Conservation (phyloP, 208 protist species). For the Willaertia magna region DNA sequence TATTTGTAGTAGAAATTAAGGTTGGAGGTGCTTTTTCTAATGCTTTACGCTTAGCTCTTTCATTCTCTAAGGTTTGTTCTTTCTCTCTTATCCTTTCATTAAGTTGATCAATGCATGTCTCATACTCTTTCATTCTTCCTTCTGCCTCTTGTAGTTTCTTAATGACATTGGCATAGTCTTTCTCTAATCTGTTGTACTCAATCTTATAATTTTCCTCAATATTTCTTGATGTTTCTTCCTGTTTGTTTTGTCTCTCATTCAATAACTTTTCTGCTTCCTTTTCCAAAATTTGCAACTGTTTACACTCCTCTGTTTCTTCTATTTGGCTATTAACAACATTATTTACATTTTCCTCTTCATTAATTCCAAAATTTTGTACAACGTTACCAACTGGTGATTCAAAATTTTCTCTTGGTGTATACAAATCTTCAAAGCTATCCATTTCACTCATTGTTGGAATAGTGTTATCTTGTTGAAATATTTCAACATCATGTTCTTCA, state of each 20-base stretch:
- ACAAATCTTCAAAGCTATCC: too few relatives aligned
- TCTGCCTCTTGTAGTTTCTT: background rate
- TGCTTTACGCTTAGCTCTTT: background rate
- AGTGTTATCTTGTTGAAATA: too few relatives aligned
- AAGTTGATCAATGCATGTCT: background rate
- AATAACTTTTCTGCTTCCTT: background rate
- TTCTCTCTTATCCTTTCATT: background rate
- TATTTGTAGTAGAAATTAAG: too few relatives aligned
- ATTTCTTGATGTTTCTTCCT: background rate
- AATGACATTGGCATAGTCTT: background rate
- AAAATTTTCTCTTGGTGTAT: too few relatives aligned
- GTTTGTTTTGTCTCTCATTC: background rate
- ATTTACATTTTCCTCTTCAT: background rate
- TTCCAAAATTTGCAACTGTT: background rate
- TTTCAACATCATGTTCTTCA: too few relatives aligned
- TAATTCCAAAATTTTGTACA: too few relatives aligned
- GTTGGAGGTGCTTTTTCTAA: too few relatives aligned
- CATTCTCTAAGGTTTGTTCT: background rate
- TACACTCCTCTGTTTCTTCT: background rate
- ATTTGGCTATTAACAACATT: background rate
- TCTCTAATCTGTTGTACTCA: background rate
- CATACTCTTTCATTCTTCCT: background rate
- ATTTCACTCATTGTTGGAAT: too few relatives aligned
- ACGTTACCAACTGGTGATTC: too few relatives aligned
- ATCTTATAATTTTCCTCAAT: background rate